Evolutionary conservation across 1,139 yeast species (phyloP).

Genomic region (Pichia sp.): DNA sequence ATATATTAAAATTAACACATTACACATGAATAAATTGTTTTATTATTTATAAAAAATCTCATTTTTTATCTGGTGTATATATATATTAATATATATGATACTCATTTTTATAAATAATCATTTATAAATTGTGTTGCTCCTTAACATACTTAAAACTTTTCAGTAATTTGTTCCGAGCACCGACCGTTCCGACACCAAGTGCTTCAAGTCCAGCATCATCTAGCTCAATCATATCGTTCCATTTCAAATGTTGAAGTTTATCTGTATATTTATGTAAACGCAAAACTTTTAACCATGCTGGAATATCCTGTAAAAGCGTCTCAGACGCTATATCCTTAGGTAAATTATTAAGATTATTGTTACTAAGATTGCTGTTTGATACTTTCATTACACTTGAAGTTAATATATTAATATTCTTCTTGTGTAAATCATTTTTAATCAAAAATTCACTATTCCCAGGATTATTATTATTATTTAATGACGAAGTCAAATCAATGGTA

Average conservation of each 20-base stretch:
- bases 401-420: neutral
- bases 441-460: too few species aligned
- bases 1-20: too few species aligned
- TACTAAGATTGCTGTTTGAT: neutral
- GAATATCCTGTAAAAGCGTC: slow-evolving; percentile 67
- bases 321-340: slow-evolving; percentile 62
- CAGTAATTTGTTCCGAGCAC: slow-evolving; percentile 86
- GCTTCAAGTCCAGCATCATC: slow-evolving; percentile 64
- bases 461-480: neutral
- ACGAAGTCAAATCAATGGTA: too few species aligned
- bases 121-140: slow-evolving; percentile 24
- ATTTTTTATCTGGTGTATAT: too few species aligned
- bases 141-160: slow-evolving; percentile 86
- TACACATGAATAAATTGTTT: too few species aligned
- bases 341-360: slow-evolving; percentile 28
- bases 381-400: neutral
- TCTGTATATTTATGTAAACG: slow-evolving; percentile 92
- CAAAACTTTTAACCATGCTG: slow-evolving; percentile 86
- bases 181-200: slow-evolving; percentile 86
- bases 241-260: slow-evolving; percentile 63
- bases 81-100: too few species aligned
- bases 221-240: slow-evolving; percentile 74
- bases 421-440: too few species aligned
- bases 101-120: neutral
- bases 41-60: too few species aligned